Conservation (phyloP, 345 rosid genomes). For the Triadica sebifera region DNA sequence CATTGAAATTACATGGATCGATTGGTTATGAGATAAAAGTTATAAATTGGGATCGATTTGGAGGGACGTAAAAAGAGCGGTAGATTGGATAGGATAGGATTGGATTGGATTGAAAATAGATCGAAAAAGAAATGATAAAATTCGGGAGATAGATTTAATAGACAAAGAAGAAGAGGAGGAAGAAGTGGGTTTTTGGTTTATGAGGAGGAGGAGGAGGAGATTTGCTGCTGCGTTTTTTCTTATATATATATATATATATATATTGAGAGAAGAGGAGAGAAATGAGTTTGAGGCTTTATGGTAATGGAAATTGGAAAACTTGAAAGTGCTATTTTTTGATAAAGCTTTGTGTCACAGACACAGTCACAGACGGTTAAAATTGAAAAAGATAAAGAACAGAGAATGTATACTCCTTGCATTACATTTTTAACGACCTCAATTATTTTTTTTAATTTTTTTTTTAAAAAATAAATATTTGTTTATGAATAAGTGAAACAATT, state of each 20-base stretch:
- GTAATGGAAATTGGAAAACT: background rate
- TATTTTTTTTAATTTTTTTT: too few relatives aligned
- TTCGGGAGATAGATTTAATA: background rate
- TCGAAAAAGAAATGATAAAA: background rate
- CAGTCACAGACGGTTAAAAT: too few relatives aligned
- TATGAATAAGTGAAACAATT: too few relatives aligned
- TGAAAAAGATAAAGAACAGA: too few relatives aligned
- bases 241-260: background rate
- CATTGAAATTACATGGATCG: background rate
- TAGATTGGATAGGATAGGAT: background rate
- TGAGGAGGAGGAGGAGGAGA: conserved; percentile 12
- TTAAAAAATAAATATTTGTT: too few relatives aligned
- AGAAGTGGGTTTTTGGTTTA: background rate
- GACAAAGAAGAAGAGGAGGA: background rate
- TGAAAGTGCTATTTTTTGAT: too few relatives aligned
- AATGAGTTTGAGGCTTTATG: background rate
- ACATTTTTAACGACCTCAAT: too few relatives aligned
- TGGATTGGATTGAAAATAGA: conserved; percentile 1
- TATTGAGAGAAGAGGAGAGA: background rate
- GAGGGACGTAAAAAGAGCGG: background rate
- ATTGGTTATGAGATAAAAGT: background rate
- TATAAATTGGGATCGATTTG: background rate
- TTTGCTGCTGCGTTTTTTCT: background rate
- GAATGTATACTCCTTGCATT: too few relatives aligned
- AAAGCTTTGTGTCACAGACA: too few relatives aligned